Base-by-base conservation (phyloP, 2,329 filamentous ascomycete genomes). In the Botryosphaeria agaves region DNA sequence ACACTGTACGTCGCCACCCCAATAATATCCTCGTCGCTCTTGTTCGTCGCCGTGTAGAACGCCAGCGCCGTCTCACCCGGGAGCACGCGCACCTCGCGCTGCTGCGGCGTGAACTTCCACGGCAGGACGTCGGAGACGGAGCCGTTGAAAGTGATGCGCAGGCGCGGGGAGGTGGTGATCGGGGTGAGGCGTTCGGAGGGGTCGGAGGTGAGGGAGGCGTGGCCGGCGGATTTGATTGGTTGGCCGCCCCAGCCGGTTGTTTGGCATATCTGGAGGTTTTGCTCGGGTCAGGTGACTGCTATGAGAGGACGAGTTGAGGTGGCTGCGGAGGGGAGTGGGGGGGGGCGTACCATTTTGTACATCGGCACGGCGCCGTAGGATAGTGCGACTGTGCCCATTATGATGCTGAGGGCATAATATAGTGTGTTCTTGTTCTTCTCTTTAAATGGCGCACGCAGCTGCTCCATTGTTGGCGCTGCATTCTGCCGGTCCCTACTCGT, bases 1-100 rank as follows among this genome's bases (percentile, higher is more conserved):
- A 98, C 91, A 48, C 82, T 92, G 57, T 98, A 98, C 5, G 89
- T 98, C 7, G 89, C 89, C 26, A 98, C 85, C 28, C 89, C 89
- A 46, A 98, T 95, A 44, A 98, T 95, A 59, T 98, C 91, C 39
- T 79, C 72, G 38, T 81, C 71, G 36, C 80, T 82, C 40, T 72
- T 76, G 61, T 98, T 98, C 33, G 84, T 94, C 8, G 89, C 89
- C 5, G 83, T 98, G 59, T 94, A 98, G 54, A 98, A 98, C 3
- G 91, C 89, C 40, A 98, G 64, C 4, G 89, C 89, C 3, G 89
- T 98, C 63, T 98, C 89, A 39, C 91, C 91, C 0, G 89, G 91
- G 2, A 95, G 65, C 1, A 98, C 87, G 33, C 83, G 74, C 31
- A 98, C 89, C 61, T 98, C 89, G 34, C 87, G 80, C 61, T 98